phyloP scores from a whole-genome alignment of 371 early-diverging fungal genomes.

The Syncephalastrum monosporum region DNA sequence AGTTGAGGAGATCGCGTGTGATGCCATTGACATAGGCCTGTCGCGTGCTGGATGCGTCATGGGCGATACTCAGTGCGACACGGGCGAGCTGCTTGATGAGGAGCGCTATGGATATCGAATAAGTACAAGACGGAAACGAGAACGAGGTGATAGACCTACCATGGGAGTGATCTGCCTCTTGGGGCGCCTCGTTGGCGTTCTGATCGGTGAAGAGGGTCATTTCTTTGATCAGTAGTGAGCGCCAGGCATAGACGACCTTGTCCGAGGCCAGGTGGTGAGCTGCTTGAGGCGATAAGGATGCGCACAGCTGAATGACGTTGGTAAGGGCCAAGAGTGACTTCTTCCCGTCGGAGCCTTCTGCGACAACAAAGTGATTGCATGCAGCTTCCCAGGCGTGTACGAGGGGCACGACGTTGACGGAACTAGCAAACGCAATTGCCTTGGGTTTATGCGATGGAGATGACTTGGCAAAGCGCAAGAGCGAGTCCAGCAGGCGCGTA shows the following conservation, averaged over 20 bases:
- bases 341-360: not conserved
- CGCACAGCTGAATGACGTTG: slow-evolving; percentile 1
- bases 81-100: slow-evolving; percentile 4
- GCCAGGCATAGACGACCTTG: not conserved
- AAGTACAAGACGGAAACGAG: too few relatives aligned
- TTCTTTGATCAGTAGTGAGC: not conserved
- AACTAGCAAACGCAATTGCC: not conserved
- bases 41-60: not conserved
- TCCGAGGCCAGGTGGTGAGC: not conserved
- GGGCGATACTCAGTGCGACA: slow-evolving; percentile 3
- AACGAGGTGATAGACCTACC: too few relatives aligned
- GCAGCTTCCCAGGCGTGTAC: not conserved
- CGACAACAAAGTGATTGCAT: not conserved
- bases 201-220: not conserved
- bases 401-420: not conserved
- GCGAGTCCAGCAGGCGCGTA: not conserved
- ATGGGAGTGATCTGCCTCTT: too few relatives aligned
- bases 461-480: slow-evolving; percentile 1
- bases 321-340: not conserved
- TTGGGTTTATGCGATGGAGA: not conserved
- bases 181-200: too few relatives aligned
- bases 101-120: too few relatives aligned
- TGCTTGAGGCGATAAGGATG: not conserved
- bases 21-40: slow-evolving; percentile 11
- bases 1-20: slow-evolving; percentile 16